A percentile compares a stretch with the other conserved stretches of the same genome.
Conservation (phyloP, 129 eudicot species). For the Dittrichia graveolens region DNA sequence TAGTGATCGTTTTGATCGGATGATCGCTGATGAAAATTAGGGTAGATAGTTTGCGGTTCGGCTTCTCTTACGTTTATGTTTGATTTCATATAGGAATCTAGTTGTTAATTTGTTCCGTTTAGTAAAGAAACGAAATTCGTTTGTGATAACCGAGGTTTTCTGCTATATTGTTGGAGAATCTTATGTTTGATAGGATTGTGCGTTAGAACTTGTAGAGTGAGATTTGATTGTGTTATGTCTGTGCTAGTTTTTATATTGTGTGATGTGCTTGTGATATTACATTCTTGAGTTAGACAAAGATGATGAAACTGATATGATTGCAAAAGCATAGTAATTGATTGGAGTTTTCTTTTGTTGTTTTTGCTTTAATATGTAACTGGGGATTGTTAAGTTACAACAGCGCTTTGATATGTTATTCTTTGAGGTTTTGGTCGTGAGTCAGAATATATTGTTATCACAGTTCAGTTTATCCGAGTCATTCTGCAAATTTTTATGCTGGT, state of each 20-base stretch:
- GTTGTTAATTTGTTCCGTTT: neutral
- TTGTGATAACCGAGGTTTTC: neutral
- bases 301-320: neutral
- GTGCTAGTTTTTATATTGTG: too few species aligned
- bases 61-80: neutral
- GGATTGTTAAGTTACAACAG: neutral
- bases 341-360: neutral
- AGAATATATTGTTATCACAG: slow-evolving; percentile 10
- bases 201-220: neutral
- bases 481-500: neutral
- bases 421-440: neutral
- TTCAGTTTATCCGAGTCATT: neutral
- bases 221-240: too few species aligned
- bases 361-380: neutral
- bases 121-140: neutral
- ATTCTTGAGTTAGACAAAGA: neutral
- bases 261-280: too few species aligned
- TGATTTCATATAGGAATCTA: neutral
- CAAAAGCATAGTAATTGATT: neutral
- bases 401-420: neutral
- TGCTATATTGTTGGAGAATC: neutral
- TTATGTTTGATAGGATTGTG: neutral
- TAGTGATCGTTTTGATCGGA: slow-evolving; percentile 19
- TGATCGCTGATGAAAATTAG: neutral
- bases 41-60: slow-evolving; percentile 16